Base-by-base conservation (phyloP, 2,329 filamentous ascomycete genomes). In the Waltergamsia citrina region DNA sequence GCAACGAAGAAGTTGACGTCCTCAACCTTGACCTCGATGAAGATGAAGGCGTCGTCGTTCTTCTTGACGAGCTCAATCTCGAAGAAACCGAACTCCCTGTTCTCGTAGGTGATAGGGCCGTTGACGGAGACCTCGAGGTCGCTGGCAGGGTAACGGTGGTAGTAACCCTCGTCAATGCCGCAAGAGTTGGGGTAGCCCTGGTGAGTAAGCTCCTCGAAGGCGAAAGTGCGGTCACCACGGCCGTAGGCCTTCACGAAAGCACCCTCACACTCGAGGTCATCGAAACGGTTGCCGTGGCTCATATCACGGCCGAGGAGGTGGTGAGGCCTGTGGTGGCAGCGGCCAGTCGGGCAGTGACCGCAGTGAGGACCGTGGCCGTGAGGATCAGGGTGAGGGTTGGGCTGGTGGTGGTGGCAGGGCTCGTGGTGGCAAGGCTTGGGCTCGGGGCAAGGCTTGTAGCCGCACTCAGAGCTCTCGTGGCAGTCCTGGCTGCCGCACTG, bases 51-150 rank as follows among this genome's bases (percentile, higher is more conserved):
- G 21, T 32, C n/a, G 14, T 31, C 24, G 31, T 25, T 19, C 12
- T 29, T 5, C 38, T 40, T 37, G 19, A 34, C 34, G 35, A 40
- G 29, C 21, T 15, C 23, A 7, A 40, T 24, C 22, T 22, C 7
- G 32, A 40, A 40, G 22, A 25, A 29, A 24, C 38, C 38, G 27
- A 40, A 37, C 23, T 29, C 25, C 27, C 30, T 20, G 16, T 26
- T 29, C 30, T 34, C 25, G 15, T 29, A 29, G 29, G 31, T 29
- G 31, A 40, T 29, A 29, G 38, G 34, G 10, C 38, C 38, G 11
- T 29, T 28, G 27, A 40, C 35, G 21, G 29, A 23, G 29, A 32
- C 34, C 31, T 37, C 34, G 32, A 40, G 38, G 24, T 40, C 38
- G 19, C 27, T 27, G 23, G 32, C 31, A 27, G 32, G 26, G 32